These are phyloP conservation scores for Fusarium citri DNA, from an alignment of 2,329 filamentous ascomycete species.

Conservation along the genomic window DNA sequence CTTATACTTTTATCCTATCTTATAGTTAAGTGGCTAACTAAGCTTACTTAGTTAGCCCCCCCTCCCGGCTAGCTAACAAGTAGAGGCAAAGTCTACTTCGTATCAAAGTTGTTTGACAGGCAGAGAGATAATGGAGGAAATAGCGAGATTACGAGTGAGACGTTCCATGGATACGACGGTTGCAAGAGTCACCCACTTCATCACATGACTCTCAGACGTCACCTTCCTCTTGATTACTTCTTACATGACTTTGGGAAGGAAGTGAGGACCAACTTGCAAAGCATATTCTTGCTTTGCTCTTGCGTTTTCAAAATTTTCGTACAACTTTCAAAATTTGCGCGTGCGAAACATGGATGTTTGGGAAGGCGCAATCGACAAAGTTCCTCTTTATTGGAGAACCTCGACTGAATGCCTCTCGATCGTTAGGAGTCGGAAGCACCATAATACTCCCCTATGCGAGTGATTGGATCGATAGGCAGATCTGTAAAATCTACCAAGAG, in stretches of 20 bases:
- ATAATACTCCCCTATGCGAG: background rate
- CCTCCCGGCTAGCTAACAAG: too few species aligned
- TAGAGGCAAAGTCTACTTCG: background rate
- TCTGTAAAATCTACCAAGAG: background rate
- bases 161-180: background rate
- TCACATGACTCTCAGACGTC: conserved; percentile 31
- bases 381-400: background rate
- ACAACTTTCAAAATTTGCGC: background rate
- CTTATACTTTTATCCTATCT: too few species aligned
- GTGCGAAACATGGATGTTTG: background rate
- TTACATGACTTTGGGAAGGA: background rate
- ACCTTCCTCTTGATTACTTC: conserved; percentile 5
- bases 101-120: background rate
- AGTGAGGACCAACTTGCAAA: background rate
- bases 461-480: background rate
- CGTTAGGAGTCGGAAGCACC: background rate
- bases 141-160: conserved; percentile 1
- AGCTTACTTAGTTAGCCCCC: too few species aligned
- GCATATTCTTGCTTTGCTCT: background rate
- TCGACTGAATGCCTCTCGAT: background rate
- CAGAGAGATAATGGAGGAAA: background rate
- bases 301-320: background rate
- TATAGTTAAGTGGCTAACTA: too few species aligned
- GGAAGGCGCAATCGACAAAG: background rate
- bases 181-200: conserved; percentile 15